phyloP scores from a whole-genome alignment of 257 asterid genomes.

The Pogostemon cablin region DNA sequence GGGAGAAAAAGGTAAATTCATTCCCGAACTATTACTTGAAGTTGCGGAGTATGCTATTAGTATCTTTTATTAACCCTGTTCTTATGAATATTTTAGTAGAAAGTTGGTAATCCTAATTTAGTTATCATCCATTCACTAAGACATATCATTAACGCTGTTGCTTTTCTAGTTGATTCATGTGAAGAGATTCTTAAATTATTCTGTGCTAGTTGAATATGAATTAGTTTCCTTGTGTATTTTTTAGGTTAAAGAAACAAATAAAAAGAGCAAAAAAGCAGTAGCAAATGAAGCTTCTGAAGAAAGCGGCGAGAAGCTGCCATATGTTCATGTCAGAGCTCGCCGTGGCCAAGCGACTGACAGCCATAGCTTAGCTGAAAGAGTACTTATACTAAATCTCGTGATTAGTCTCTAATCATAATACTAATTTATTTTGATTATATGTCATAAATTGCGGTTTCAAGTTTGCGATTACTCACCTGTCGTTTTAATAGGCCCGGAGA shows the following conservation, averaged over 20 bases:
- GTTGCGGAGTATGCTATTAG: too few relatives aligned
- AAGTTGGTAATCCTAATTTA: not conserved
- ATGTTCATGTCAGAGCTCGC: conserved; percentile 95
- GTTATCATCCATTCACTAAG: not conserved
- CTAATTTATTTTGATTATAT: conserved; percentile 34
- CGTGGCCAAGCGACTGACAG: conserved; percentile 98
- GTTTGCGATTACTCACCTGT: conserved; percentile 32
- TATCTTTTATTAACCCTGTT: not conserved
- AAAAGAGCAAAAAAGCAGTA: conserved; percentile 62
- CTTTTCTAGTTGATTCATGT: not conserved
- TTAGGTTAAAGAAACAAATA: conserved; percentile 63
- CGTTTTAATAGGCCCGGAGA: conserved; percentile 82
- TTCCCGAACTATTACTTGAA: not conserved
- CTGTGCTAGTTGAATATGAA: conserved; percentile 11
- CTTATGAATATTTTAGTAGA: not conserved
- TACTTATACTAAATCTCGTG: conserved; percentile 37
- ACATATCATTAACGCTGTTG: not conserved
- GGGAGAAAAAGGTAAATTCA: conserved; percentile 76
- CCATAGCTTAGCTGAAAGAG: conserved; percentile 98
- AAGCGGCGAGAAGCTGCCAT: conserved; percentile 78
- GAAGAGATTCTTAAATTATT: not conserved
- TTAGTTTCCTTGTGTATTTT: not conserved
- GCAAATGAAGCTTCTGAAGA: conserved; percentile 49
- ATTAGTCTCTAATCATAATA: conserved; percentile 26
- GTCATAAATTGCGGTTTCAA: conserved; percentile 26